Conservation (phyloP, 2,329 filamentous ascomycete genomes). For the Sphaerulina populicola region DNA sequence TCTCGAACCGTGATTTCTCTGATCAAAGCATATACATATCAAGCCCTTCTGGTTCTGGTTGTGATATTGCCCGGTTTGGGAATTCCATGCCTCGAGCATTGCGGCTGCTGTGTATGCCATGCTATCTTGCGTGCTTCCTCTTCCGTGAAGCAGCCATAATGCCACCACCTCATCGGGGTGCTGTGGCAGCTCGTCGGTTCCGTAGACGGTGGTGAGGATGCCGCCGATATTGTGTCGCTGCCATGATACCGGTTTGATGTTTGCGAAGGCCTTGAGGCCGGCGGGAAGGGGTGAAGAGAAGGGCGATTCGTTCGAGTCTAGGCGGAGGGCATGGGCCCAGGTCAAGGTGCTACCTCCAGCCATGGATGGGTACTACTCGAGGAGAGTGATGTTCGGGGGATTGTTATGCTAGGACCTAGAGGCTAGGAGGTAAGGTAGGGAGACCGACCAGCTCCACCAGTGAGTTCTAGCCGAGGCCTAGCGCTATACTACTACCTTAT, state of each 20-base stretch:
- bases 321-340: conserved; percentile 28
- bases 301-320: conserved; percentile 28
- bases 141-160: conserved; percentile 86
- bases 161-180: conserved; percentile 53
- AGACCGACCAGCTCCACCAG: no score
- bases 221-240: conserved; percentile 66
- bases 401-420: no score
- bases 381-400: no score
- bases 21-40: conserved; percentile 79
- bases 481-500: no score
- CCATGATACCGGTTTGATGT: conserved; percentile 47
- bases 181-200: conserved; percentile 61
- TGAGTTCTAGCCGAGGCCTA: no score
- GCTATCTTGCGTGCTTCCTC: conserved; percentile 58
- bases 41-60: conserved; percentile 46
- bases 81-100: conserved; percentile 61
- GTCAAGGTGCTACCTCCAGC: conserved; percentile 30
- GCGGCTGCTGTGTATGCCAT: conserved; percentile 70
- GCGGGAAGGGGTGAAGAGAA: conserved; percentile 28
- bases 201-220: conserved; percentile 70
- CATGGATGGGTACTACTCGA: conserved; percentile 6
- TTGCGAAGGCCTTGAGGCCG: conserved; percentile 28
- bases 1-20: conserved; percentile 81
- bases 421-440: no score
- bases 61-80: conserved; percentile 24